A percentile compares a stretch with the other conserved stretches of the same genome.
phyloP scores from a whole-genome alignment of 257 asterid genomes.

The Eucommia ulmoides region DNA sequence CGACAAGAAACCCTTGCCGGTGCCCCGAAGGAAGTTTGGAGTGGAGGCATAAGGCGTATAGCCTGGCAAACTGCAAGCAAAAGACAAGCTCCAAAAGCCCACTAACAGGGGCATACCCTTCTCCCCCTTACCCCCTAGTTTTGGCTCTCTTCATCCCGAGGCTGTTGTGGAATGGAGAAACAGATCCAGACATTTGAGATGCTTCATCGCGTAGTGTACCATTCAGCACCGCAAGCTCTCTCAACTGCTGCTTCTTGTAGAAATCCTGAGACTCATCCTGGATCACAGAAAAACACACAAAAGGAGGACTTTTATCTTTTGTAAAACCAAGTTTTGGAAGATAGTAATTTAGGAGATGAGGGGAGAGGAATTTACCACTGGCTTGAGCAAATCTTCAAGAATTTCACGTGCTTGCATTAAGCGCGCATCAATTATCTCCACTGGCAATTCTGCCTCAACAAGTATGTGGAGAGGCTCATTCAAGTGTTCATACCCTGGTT shows the following conservation, averaged over 20 bases:
- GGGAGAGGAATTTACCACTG: constrained; percentile 47
- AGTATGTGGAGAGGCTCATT: constrained; percentile 94
- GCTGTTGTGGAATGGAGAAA: constrained; percentile 82
- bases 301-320: too few species aligned
- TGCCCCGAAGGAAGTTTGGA: neutral
- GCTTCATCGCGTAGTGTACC: constrained; percentile 92
- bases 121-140: constrained; percentile 75
- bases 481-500: constrained; percentile 94
- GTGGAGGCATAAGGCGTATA: too few species aligned
- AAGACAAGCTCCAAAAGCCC: constrained; percentile 15
- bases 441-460: constrained; percentile 90
- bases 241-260: constrained; percentile 84
- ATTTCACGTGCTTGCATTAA: constrained; percentile 88
- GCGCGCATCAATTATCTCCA: constrained; percentile 87
- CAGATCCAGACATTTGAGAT: constrained; percentile 87
- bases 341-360: too few species aligned
- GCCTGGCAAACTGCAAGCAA: too few species aligned
- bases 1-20: too few species aligned
- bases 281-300: constrained; percentile 1
- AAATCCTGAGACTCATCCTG: constrained; percentile 93
- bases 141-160: constrained; percentile 99
- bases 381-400: constrained; percentile 86
- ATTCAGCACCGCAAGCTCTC: constrained; percentile 86
- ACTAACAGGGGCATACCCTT: constrained; percentile 14
- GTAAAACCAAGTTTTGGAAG: too few species aligned